These are phyloP conservation scores for Entophlyctis helioformis DNA, from an alignment of 192 early-diverging fungal genomes.

Conservation along the genomic window DNA sequence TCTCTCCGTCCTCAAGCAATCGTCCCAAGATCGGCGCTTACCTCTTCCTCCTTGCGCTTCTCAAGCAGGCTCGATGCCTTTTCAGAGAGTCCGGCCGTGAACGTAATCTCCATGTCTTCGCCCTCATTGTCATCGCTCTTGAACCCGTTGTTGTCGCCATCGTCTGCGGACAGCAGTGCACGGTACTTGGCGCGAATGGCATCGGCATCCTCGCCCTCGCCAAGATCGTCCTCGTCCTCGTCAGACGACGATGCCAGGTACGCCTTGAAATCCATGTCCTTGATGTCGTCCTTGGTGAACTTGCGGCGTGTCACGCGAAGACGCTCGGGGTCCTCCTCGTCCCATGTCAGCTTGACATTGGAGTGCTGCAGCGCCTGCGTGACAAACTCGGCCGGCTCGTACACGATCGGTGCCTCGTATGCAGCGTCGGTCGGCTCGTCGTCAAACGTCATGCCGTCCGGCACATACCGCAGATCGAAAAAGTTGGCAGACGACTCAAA, in stretches of 20 bases:
- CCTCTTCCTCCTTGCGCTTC: conserved; percentile 35
- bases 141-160: conserved; percentile 18
- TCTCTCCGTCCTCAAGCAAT: background rate
- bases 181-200: conserved; percentile 19
- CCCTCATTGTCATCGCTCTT: conserved; percentile 49
- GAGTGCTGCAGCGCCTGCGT: conserved; percentile 80
- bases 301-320: conserved; percentile 63
- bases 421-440: conserved; percentile 50
- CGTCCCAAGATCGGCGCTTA: conserved; percentile 6
- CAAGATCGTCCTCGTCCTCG: conserved; percentile 49
- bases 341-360: conserved; percentile 91
- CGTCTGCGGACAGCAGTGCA: conserved; percentile 12
- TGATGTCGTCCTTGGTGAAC: conserved; percentile 79
- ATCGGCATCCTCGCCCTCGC: conserved; percentile 28
- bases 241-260: conserved; percentile 69
- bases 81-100: conserved; percentile 82
- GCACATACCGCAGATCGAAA: conserved; percentile 89
- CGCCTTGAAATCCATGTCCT: conserved; percentile 82
- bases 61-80: conserved; percentile 40
- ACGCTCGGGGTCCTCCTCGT: conserved; percentile 82
- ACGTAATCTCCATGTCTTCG: conserved; percentile 89
- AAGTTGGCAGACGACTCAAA: conserved; percentile 84
- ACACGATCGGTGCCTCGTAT: conserved; percentile 1
- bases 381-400: conserved; percentile 38
- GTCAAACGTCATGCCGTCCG: conserved; percentile 80